Base-by-base conservation (phyloP, 2,329 filamentous ascomycete genomes). In the Exophiala calicioides region DNA sequence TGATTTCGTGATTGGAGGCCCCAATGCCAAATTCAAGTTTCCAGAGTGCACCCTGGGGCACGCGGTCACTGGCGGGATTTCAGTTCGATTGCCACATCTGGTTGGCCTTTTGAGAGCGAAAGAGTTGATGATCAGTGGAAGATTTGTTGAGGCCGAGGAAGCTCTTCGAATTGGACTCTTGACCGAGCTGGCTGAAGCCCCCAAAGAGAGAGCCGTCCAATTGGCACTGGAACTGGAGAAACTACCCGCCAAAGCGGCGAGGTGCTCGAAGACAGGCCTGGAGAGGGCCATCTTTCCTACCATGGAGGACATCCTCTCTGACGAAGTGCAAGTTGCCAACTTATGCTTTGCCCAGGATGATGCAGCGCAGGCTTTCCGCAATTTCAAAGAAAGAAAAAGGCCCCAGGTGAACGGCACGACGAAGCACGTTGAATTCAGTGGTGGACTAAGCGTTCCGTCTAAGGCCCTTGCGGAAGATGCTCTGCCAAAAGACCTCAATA, bases 41-140 rank as follows among this genome's bases (percentile, higher is more conserved):
- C 48, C 48, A 18, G 48, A 51, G 24, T 26, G 31, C 15, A 38
- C 48, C 8, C 39, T 51, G 10, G 48, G 48, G 9, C 48, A 51
- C 39, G 48, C 48, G 5, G 48, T 45, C 29, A 51, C 48, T 5
- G 48, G 48, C n/a, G 48, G 48, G 6, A 51, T 51, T 37, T 48
- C 48, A 5, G 13, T 51, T 20, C 36, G 48, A n/a, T 20, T 51
- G 42, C 24, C 43, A 18, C 42, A 47, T 5, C 15, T 51, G 36
- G 48, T 51, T 7, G 48, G 48, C 1, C 36, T 51, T 12, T 27
- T 51, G 5, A 39, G 41, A 24, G 48, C 48, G 9, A 51, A 51
- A 20, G 37, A 41, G 18, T 24, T 51, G 9, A 13, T 51, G 12
- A 20, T 51, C 15, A 19, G 24, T 10, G 48, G 48, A 13, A 18